Percentiles rank a stretch among this genome's conserved stretches.
Evolutionary conservation across 441 rosid genomes (phyloP).

Genomic region (Gossypium gossypioides): DNA sequence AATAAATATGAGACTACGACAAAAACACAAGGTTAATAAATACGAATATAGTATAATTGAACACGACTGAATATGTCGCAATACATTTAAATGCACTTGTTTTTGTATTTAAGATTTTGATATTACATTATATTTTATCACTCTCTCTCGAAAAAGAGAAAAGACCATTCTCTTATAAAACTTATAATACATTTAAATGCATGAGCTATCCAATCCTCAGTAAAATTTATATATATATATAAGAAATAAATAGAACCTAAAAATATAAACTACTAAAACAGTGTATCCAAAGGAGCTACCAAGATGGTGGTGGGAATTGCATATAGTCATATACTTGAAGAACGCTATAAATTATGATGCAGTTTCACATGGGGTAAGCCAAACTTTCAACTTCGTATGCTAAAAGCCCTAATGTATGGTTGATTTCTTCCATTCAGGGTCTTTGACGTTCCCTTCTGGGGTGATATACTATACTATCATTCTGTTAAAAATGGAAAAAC

Average conservation of each 20-base stretch:
- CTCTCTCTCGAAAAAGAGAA: neutral
- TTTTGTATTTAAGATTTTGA: no score
- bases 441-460: neutral
- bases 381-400: neutral
- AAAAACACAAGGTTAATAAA: no score
- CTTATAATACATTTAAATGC: neutral
- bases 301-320: neutral
- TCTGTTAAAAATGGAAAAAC: conserved; percentile 43
- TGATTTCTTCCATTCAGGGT: neutral
- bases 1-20: no score
- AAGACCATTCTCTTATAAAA: neutral
- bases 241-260: no score
- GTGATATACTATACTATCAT: conserved; percentile 21
- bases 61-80: no score
- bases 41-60: no score
- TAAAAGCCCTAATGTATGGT: neutral
- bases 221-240: neutral
- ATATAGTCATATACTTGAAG: neutral
- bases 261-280: neutral
- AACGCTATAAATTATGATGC: neutral
- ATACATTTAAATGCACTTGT: no score
- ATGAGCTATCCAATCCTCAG: neutral
- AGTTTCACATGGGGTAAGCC: neutral
- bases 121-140: no score
- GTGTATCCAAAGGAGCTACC: neutral